Percentiles rank a stretch among this genome's conserved stretches.
Conservation (phyloP, 768 basidiomycete species). For the Panellus pusillus region DNA sequence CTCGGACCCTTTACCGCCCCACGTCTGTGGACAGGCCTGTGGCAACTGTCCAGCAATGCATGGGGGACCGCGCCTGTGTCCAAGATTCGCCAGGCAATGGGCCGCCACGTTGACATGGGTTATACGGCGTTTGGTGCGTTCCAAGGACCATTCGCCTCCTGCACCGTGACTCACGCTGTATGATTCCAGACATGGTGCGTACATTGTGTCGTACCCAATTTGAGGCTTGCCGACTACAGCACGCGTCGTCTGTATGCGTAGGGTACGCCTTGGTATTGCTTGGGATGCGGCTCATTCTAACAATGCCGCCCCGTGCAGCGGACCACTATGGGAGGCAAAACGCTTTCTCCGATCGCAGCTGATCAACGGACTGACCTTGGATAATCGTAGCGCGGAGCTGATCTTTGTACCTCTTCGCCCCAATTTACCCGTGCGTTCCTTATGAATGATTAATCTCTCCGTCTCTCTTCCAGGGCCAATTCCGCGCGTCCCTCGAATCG, state of each 20-base stretch:
- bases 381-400: constrained; percentile 57
- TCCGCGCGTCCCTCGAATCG: constrained; percentile 45
- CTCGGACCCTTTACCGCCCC: constrained; percentile 15
- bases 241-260: constrained; percentile 12
- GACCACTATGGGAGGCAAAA: constrained; percentile 72
- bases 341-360: too few species aligned
- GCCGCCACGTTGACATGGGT: constrained; percentile 34
- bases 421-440: neutral
- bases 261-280: constrained; percentile 27
- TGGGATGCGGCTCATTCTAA: neutral
- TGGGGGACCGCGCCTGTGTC: constrained; percentile 17
- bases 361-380: too few species aligned
- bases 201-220: constrained; percentile 21
- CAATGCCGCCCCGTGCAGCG: constrained; percentile 41
- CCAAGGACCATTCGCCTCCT: neutral
- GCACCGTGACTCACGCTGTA: neutral
- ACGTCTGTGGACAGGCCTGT: constrained; percentile 16
- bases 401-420: constrained; percentile 58
- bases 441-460: neutral
- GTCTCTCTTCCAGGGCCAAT: constrained; percentile 57
- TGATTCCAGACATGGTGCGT: constrained; percentile 52
- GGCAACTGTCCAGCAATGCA: constrained; percentile 22
- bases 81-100: constrained; percentile 19
- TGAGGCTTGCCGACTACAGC: neutral
- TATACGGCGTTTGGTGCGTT: constrained; percentile 63